Conservation (phyloP, 495 filamentous ascomycete genomes). For the Chlorociboria aeruginascens region DNA sequence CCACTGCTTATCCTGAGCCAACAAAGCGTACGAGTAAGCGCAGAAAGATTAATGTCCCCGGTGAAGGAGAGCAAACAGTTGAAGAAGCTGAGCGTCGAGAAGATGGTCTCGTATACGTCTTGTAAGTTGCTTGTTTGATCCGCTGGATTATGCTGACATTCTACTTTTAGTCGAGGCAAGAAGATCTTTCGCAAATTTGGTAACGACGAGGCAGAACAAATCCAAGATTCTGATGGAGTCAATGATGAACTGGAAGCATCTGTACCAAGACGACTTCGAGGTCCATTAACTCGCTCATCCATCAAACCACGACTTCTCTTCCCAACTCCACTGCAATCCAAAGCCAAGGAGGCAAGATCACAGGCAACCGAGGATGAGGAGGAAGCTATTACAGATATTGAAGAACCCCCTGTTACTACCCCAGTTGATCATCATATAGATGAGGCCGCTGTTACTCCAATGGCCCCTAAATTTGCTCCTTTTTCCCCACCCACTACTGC, state of each 20-base stretch:
- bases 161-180: slow-evolving; percentile 67
- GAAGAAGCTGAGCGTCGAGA: slow-evolving; percentile 51
- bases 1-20: slow-evolving; percentile 26
- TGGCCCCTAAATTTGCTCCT: slow-evolving; percentile 35
- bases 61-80: slow-evolving; percentile 42
- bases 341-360: slow-evolving; percentile 28
- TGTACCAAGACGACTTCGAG: slow-evolving; percentile 25
- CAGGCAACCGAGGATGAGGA: slow-evolving; percentile 23
- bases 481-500: slow-evolving; percentile 43
- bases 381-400: slow-evolving; percentile 43
- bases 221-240: slow-evolving; percentile 37
- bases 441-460: slow-evolving; percentile 32
- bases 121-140: slow-evolving; percentile 50
- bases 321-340: slow-evolving; percentile 34
- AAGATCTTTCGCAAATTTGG: slow-evolving; percentile 65
- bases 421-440: slow-evolving; percentile 21
- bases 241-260: slow-evolving; percentile 28
- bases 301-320: slow-evolving; percentile 84
- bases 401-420: slow-evolving; percentile 32
- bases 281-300: slow-evolving; percentile 55
- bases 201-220: slow-evolving; percentile 32
- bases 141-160: slow-evolving; percentile 19
- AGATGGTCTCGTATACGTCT: slow-evolving; percentile 74
- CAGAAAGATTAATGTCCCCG: slow-evolving; percentile 29
- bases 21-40: slow-evolving; percentile 26